These are phyloP conservation scores for Termitomyces sp. DNA, from an alignment of 768 basidiomycete species.

Conservation along the genomic window DNA sequence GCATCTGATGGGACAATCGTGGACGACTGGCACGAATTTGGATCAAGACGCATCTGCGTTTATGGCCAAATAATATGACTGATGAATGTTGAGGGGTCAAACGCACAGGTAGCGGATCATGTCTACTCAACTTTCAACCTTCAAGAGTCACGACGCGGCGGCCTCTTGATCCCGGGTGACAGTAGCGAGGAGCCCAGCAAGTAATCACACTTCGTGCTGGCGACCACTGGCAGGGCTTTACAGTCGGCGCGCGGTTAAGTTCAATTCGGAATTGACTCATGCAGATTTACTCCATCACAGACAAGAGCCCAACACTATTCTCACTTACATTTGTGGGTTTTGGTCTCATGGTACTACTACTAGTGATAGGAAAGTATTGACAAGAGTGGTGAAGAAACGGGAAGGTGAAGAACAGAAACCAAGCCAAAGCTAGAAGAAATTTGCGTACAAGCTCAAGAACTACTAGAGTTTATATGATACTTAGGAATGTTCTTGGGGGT, in stretches of 20 bases:
- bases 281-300: too few relatives aligned
- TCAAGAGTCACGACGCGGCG: too few relatives aligned
- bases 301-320: neutral
- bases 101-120: neutral
- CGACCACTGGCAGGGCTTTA: neutral
- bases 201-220: neutral
- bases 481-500: too few relatives aligned
- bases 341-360: neutral
- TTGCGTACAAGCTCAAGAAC: too few relatives aligned
- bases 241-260: neutral
- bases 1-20: neutral
- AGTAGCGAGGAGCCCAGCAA: neutral
- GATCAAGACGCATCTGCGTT: too few relatives aligned
- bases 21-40: too few relatives aligned
- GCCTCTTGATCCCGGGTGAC: neutral
- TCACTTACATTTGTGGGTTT: neutral
- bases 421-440: neutral
- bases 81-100: neutral
- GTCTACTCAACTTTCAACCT: too few relatives aligned
- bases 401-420: neutral
- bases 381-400: neutral
- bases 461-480: too few relatives aligned
- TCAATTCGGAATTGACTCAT: too few relatives aligned
- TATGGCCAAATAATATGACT: too few relatives aligned
- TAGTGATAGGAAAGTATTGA: neutral